A percentile compares a stretch with the other conserved stretches of the same genome.
Conservation (phyloP, 2,329 filamentous ascomycete genomes). For the Ophiostoma quercus region DNA sequence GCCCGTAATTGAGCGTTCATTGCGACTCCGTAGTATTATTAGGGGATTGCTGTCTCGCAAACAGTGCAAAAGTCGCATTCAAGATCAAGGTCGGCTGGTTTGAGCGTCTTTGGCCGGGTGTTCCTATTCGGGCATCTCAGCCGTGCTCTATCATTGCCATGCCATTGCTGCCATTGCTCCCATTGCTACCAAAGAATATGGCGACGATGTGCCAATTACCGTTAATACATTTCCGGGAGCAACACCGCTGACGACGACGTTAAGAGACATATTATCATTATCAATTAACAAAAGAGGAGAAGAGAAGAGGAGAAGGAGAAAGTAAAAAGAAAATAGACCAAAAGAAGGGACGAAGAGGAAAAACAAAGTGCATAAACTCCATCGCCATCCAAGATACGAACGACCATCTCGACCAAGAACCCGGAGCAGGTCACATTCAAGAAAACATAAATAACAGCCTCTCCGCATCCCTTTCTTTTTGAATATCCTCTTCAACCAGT, state of each 20-base stretch:
- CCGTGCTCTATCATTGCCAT: neutral
- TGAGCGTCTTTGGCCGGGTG: conserved; percentile 3
- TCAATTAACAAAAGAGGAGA: neutral
- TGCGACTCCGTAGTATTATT: too few relatives aligned
- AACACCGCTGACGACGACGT: neutral
- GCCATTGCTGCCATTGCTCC: neutral
- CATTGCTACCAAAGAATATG: neutral
- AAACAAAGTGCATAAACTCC: conserved; percentile 7
- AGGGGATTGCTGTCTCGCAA: too few relatives aligned
- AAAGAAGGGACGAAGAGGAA: neutral
- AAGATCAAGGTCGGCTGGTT: neutral
- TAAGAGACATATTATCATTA: neutral
- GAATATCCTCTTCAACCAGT: neutral
- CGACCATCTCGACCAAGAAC: neutral
- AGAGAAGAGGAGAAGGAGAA: neutral
- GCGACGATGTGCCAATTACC: neutral
- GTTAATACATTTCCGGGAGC: neutral
- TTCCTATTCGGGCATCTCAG: neutral
- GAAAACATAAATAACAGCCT: neutral
- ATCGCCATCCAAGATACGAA: neutral
- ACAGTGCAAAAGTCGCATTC: neutral
- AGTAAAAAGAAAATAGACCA: neutral
- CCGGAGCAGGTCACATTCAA: neutral
- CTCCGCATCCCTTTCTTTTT: neutral
- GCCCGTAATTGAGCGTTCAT: neutral